Percentiles rank a stretch among this genome's conserved stretches.
phyloP scores from a whole-genome alignment of 1,284 basidiomycete genomes.

The Phellinidium pouzarii region DNA sequence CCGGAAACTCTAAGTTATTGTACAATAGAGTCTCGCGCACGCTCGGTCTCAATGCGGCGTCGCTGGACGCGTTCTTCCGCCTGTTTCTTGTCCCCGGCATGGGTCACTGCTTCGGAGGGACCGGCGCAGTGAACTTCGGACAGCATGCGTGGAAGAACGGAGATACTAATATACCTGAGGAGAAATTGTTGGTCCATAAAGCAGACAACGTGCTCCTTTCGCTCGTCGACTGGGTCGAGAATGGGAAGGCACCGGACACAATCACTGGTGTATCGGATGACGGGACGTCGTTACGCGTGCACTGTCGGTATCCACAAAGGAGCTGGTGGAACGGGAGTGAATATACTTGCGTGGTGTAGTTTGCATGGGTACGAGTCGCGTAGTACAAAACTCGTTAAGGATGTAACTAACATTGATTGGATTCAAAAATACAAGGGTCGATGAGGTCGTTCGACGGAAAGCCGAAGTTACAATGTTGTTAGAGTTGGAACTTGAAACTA shows the following conservation, averaged over 20 bases:
- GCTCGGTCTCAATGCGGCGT: constrained; percentile 20
- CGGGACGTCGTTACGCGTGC: constrained; percentile 12
- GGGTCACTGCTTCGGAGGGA: constrained; percentile 30
- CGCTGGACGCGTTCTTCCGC: constrained; percentile 32
- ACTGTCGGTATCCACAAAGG: constrained; percentile 23
- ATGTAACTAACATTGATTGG: too few species aligned
- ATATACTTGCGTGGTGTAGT: neutral
- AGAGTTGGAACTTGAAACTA: too few species aligned
- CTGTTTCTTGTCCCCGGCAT: constrained; percentile 38
- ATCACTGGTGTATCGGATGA: constrained; percentile 27
- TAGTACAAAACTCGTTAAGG: too few species aligned
- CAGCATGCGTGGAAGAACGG: constrained; percentile 19
- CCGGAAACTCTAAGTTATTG: constrained; percentile 30
- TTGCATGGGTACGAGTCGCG: neutral
- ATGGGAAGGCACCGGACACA: constrained; percentile 29
- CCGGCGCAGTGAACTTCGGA: constrained; percentile 20
- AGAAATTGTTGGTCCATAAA: neutral
- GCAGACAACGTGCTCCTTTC: constrained; percentile 32
- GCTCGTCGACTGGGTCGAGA: constrained; percentile 37
- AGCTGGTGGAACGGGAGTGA: constrained; percentile 18
- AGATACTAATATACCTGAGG: neutral
- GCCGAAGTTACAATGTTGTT: too few species aligned
- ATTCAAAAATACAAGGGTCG: too few species aligned
- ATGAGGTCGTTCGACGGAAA: too few species aligned
- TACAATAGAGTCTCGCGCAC: constrained; percentile 30